Conservation (phyloP, 768 basidiomycete species). For the Glaciozyma antarctica region DNA sequence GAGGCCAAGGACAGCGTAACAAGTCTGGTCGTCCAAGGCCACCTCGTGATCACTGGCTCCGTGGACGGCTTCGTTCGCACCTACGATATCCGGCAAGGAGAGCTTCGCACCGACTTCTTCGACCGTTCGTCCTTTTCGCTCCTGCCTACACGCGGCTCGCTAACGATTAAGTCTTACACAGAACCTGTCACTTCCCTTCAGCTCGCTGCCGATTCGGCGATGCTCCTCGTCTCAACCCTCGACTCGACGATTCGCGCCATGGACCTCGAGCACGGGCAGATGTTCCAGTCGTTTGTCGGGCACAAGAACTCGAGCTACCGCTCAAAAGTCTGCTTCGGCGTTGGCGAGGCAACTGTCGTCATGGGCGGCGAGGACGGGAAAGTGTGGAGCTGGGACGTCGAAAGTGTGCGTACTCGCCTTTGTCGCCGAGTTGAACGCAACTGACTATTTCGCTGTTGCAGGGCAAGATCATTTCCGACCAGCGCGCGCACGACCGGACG, state of each 20-base stretch:
- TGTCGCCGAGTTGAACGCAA: constrained; percentile 14
- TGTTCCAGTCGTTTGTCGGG: constrained; percentile 75
- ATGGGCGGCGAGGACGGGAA: constrained; percentile 83
- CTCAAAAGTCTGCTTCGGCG: constrained; percentile 69
- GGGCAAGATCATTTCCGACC: constrained; percentile 64
- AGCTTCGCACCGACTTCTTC: constrained; percentile 77
- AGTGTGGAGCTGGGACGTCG: constrained; percentile 87
- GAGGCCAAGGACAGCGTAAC: constrained; percentile 84
- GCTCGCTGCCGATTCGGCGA: constrained; percentile 67
- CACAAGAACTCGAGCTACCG: constrained; percentile 67
- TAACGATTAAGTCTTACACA: constrained; percentile 40
- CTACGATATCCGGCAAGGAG: constrained; percentile 89
- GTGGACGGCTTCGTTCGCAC: constrained; percentile 87
- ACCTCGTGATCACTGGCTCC: constrained; percentile 64
- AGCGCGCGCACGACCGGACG: constrained; percentile 67
- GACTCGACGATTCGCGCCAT: constrained; percentile 79
- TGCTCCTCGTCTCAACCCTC: constrained; percentile 69
- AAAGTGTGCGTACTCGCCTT: constrained; percentile 58
- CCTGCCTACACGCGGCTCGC: not conserved
- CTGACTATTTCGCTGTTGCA: not conserved
- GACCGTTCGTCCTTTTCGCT: constrained; percentile 54
- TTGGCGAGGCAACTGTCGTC: constrained; percentile 68
- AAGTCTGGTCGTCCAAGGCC: constrained; percentile 56
- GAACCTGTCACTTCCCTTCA: constrained; percentile 79
- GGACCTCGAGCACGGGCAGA: constrained; percentile 68